Conservation (phyloP, 257 asterid genomes). For the Nicotiana benthamiana region DNA sequence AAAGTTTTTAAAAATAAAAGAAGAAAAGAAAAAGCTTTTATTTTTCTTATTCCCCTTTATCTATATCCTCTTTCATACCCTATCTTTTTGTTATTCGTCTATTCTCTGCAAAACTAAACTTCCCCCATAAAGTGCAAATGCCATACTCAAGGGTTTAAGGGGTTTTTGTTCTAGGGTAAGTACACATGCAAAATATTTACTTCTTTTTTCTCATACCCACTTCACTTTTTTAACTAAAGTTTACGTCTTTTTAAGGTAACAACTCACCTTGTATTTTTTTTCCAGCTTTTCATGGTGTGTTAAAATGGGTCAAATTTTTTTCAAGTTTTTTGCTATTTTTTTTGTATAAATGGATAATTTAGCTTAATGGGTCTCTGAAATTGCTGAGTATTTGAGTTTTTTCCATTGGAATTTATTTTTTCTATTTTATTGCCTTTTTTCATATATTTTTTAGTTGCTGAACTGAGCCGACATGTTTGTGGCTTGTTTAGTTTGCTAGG, state of each 20-base stretch:
- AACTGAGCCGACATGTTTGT: conserved; percentile 1
- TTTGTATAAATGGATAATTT: not conserved
- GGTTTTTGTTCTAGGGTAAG: conserved; percentile 10
- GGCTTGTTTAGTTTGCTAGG: conserved; percentile 11
- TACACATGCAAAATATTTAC: conserved; percentile 9
- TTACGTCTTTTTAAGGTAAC: not conserved
- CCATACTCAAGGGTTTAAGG: conserved; percentile 29
- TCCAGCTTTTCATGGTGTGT: not conserved
- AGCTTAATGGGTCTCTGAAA: conserved; percentile 8
- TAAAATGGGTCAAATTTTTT: not conserved
- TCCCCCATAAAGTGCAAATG: conserved; percentile 24
- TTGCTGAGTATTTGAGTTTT: not conserved
- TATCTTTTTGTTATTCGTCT: conserved; percentile 22
- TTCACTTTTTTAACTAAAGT: not conserved
- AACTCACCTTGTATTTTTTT: not conserved
- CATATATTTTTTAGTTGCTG: not conserved
- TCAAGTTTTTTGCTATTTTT: not conserved
- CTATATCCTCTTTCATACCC: conserved; percentile 41
- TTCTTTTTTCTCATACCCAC: conserved; percentile 7
- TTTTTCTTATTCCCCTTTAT: conserved; percentile 1
- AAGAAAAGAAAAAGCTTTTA: not conserved
- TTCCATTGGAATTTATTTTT: not conserved
- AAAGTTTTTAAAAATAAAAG: conserved; percentile 5
- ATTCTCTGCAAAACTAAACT: conserved; percentile 9
- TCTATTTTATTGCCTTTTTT: not conserved